These are phyloP conservation scores for Acanthamoeba rhysodes DNA, from an alignment of 208 protist species.

Conservation along the genomic window DNA sequence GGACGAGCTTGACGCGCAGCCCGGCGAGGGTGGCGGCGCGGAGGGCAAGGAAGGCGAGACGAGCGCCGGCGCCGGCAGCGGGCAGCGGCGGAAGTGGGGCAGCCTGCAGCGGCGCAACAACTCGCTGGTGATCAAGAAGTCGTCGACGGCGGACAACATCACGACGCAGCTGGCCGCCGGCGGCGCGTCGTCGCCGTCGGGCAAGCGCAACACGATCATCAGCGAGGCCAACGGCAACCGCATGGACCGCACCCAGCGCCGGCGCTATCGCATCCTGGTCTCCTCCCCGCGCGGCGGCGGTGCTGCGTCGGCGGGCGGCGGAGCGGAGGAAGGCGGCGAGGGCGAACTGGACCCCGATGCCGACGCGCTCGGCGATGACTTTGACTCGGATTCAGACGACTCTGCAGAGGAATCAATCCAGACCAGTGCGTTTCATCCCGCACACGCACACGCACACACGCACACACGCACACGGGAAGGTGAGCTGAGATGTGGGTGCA, in stretches of 20 bases:
- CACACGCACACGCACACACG: background rate
- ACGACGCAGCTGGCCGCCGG: background rate
- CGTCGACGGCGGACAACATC: constrained; percentile 19
- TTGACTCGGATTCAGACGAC: background rate
- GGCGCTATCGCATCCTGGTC: constrained; percentile 50
- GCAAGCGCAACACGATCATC: constrained; percentile 37
- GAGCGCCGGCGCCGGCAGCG: background rate
- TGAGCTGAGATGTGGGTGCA: background rate
- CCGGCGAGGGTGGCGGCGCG: background rate
- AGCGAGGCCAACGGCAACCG: constrained; percentile 54
- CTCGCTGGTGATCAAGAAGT: constrained; percentile 51
- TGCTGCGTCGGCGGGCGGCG: background rate
- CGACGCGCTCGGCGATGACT: background rate
- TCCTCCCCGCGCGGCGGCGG: constrained; percentile 2
- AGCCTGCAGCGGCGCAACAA: constrained; percentile 43
- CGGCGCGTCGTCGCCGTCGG: background rate
- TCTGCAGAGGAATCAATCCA: background rate
- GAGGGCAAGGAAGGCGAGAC: background rate
- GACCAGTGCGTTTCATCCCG: background rate
- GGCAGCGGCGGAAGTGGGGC: constrained; percentile 25
- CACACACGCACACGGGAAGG: too few relatives aligned
- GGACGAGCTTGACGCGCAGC: background rate
- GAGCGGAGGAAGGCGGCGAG: background rate
- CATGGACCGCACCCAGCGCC: constrained; percentile 34
- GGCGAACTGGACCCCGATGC: background rate